Evolutionary conservation across 202 grass and related monocot species (phyloP), one percentile per base, ranked within the genome.

Genomic region (Digitaria exilis): DNA sequence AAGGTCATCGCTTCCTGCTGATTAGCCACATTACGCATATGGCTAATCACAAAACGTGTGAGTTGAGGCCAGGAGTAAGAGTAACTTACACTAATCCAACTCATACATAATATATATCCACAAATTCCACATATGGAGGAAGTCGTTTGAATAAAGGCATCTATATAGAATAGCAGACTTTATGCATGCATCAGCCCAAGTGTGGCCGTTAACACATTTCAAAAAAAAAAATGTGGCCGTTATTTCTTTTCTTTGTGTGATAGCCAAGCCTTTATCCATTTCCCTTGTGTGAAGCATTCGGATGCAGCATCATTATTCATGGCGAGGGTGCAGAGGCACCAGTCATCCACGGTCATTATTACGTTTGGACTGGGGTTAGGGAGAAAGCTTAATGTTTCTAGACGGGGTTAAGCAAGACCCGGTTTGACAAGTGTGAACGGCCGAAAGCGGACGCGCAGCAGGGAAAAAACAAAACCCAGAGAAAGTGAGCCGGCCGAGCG

Each of bases 201-300:
- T 35, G 37, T 32, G 48, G 41, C 66, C 73, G 72, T 80, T 73
- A 61, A n/a, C n/a, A n/a, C n/a, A n/a, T n/a, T n/a, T n/a, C n/a
- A n/a, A n/a, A n/a, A n/a, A n/a, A n/a, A n/a, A n/a, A 69, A 59
- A 32, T 35, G 37, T 32, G 48, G 41, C 66, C 73, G 72, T 80
- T 73, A 61, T 42, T 41, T 50, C 15, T 43, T 82, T 81, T 57
- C 71, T 77, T 73, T 67, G 69, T 81, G 87, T 89, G 82, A 80
- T 75, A 13, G 10, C 69, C 44, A 89, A 85, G 26, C 44, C 55
- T 76, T 52, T 59, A 46, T 64, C 57, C 43, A 69, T 42, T 48
- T 51, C 67, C 34, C 48, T 22, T 1, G 32, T 31, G 64, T 21
- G 64, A 55, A 11, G 22, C 61, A n/a, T 74, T 84, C 75, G 22